Evolutionary conservation across 2,329 filamentous ascomycete species (phyloP).

Genomic region (Colletotrichum nymphaeae): DNA sequence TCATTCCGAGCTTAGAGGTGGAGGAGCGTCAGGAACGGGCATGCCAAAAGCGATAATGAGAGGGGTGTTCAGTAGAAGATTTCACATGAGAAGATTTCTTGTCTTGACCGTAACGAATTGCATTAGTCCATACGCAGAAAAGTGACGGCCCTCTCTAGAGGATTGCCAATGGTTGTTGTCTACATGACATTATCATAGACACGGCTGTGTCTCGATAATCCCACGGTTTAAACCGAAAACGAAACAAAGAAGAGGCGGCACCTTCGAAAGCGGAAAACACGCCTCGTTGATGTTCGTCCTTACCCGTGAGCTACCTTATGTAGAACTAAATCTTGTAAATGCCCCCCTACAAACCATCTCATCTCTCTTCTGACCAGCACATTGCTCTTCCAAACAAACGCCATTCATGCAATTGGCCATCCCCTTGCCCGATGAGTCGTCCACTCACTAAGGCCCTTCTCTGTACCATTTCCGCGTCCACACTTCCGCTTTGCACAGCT

Average conservation of each 20-base stretch:
- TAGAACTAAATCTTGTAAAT: conserved; percentile 24
- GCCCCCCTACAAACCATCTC: background rate
- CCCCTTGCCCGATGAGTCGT: background rate
- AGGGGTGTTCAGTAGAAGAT: background rate
- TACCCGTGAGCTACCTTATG: background rate
- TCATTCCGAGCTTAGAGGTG: background rate
- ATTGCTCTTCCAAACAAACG: conserved; percentile 3
- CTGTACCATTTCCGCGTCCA: conserved; percentile 9
- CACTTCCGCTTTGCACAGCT: background rate
- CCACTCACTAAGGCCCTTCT: background rate
- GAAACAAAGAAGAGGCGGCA: background rate
- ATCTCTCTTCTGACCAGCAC: background rate
- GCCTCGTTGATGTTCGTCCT: background rate
- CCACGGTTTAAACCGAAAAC: background rate
- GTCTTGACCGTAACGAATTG: background rate
- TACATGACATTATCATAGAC: background rate
- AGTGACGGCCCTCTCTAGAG: background rate
- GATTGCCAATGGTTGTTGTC: background rate
- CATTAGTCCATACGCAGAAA: conserved; percentile 7
- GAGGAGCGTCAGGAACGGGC: background rate
- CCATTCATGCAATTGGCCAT: conserved; percentile 20
- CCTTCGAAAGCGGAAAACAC: background rate
- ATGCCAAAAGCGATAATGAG: background rate
- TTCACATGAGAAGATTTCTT: background rate
- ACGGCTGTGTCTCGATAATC: background rate